A percentile compares a stretch with the other conserved stretches of the same genome.
phyloP scores from a whole-genome alignment of 169 alveolate species.

The Eimeria brunetti region DNA sequence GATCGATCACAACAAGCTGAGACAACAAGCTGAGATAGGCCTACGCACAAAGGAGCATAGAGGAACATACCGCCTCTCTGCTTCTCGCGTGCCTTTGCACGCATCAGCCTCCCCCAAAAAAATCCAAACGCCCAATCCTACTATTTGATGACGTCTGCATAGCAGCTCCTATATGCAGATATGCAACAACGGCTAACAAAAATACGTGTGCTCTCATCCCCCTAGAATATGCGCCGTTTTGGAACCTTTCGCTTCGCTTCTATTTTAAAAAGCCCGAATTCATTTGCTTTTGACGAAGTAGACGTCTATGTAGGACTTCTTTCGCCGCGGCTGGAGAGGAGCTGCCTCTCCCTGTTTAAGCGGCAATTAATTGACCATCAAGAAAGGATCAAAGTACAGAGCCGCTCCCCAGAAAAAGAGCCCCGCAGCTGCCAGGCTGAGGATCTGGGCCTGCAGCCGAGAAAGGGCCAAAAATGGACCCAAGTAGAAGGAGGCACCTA shows the following conservation, averaged over 20 bases:
- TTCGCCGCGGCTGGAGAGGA: not conserved
- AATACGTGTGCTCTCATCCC: not conserved
- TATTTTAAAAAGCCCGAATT: not conserved
- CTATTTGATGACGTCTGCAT: not conserved
- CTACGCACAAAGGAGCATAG: not conserved
- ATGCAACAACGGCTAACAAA: not conserved
- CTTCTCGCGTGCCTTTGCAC: not conserved
- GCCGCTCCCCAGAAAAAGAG: conserved; percentile 36
- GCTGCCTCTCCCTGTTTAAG: not conserved
- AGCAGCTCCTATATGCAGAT: not conserved
- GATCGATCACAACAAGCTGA: too few relatives aligned
- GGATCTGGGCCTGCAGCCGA: not conserved
- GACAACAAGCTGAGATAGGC: not conserved
- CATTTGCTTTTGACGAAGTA: not conserved
- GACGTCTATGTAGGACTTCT: not conserved
- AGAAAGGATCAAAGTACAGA: conserved; percentile 28
- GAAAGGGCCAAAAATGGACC: not conserved
- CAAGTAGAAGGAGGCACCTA: not conserved
- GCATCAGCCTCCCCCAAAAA: not conserved
- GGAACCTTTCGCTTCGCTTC: too few relatives aligned
- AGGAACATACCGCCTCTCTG: not conserved
- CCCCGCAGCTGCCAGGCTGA: conserved; percentile 19
- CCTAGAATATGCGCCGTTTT: not conserved
- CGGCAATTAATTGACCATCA: not conserved
- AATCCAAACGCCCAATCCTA: not conserved